Conservation (phyloP, 805 yeast species). For the Zygotorulaspora chibaensis region DNA sequence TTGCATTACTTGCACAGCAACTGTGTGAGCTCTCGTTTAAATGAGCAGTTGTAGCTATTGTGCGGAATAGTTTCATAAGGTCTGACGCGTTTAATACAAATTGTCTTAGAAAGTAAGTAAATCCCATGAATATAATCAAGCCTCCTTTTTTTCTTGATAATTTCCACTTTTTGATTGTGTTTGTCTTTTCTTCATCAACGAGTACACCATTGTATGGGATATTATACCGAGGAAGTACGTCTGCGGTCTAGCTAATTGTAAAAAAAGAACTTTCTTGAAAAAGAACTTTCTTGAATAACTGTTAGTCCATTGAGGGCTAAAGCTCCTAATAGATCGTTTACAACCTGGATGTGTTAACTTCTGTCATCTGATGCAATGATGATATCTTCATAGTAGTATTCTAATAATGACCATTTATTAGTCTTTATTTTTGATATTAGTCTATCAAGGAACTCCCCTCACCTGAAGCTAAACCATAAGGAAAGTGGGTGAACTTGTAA, state of each 20-base stretch:
- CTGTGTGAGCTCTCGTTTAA: too few species aligned
- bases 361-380: slow-evolving; percentile 2
- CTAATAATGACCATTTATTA: not conserved
- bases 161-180: not conserved
- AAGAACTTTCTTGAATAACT: slow-evolving; percentile 2
- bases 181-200: slow-evolving; percentile 4
- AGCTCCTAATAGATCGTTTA: not conserved
- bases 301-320: slow-evolving; percentile 1
- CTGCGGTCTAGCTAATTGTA: slow-evolving; percentile 1
- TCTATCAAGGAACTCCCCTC: slow-evolving; percentile 6
- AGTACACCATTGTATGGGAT: not conserved
- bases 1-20: too few species aligned
- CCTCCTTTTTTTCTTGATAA: slow-evolving; percentile 2
- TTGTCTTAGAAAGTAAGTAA: slow-evolving; percentile 6
- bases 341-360: not conserved
- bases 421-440: not conserved
- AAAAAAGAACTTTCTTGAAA: too few species aligned
- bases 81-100: slow-evolving; percentile 4
- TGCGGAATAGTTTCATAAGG: slow-evolving; percentile 3
- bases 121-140: slow-evolving; percentile 2
- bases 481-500: slow-evolving; percentile 1
- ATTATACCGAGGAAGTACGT: slow-evolving; percentile 1
- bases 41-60: not conserved
- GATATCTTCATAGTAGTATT: slow-evolving; percentile 7
- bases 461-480: slow-evolving; percentile 6